Evolutionary conservation across 1,284 basidiomycete genomes (phyloP).

Genomic region (Melampsora medusae): DNA sequence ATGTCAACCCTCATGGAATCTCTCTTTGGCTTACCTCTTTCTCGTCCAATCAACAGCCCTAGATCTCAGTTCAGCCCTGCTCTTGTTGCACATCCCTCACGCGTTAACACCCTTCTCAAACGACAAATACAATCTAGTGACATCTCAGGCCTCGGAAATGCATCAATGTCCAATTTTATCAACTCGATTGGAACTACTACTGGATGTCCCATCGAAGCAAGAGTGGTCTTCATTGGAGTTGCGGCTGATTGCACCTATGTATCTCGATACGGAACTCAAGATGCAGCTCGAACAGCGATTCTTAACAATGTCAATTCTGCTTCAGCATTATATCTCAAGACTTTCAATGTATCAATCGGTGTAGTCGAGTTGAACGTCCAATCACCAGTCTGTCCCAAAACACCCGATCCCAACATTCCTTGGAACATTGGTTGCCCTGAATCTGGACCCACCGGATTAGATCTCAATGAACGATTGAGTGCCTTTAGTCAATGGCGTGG

Average conservation of each 20-base stretch:
- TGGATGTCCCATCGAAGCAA: slow-evolving; percentile 50
- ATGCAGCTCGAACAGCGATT: slow-evolving; percentile 41
- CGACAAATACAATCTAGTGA: no score
- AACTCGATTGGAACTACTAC: slow-evolving; percentile 49
- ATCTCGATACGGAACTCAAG: slow-evolving; percentile 45
- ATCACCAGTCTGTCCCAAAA: slow-evolving; percentile 47
- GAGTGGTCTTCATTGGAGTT: slow-evolving; percentile 52
- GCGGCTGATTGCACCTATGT: slow-evolving; percentile 53
- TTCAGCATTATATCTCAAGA: slow-evolving; percentile 50
- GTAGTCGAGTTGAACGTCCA: slow-evolving; percentile 52
- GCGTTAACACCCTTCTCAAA: no score
- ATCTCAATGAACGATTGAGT: slow-evolving; percentile 50
- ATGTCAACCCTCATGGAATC: no score
- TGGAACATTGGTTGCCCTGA: slow-evolving; percentile 51
- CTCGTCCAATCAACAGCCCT: no score
- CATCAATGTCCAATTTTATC: slow-evolving; percentile 40
- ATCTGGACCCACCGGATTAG: slow-evolving; percentile 16
- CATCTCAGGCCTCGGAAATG: not conserved
- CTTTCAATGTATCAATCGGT: slow-evolving; percentile 52
- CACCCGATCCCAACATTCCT: slow-evolving; percentile 46
- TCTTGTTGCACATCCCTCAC: no score
- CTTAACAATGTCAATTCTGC: slow-evolving; percentile 52
- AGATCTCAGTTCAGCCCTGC: no score
- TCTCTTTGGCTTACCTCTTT: no score
- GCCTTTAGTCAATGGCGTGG: slow-evolving; percentile 51